phyloP scores from a whole-genome alignment of 1,139 yeast genomes.

The Kodamaea plutei region DNA sequence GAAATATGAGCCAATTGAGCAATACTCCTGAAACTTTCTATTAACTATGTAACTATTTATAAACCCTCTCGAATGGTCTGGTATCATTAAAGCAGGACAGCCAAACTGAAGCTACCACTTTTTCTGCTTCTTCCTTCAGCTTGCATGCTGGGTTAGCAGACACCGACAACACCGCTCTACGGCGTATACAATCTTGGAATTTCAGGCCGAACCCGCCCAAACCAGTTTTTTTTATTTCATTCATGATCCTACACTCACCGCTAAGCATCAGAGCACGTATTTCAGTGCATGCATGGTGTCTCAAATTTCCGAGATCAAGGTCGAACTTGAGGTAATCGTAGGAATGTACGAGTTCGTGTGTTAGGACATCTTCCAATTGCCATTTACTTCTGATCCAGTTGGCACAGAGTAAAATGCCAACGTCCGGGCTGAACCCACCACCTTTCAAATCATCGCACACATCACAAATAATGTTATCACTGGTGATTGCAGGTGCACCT shows the following conservation, averaged over 20 bases:
- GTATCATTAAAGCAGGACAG: slow-evolving; percentile 92
- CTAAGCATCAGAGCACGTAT: slow-evolving; percentile 88
- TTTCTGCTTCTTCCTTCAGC: slow-evolving; percentile 67
- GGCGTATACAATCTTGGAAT: slow-evolving; percentile 83
- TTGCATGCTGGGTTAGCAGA: slow-evolving; percentile 81
- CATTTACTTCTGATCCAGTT: slow-evolving; percentile 74
- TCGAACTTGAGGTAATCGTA: slow-evolving; percentile 87
- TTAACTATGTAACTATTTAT: slow-evolving; percentile 52
- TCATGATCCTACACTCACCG: slow-evolving; percentile 92
- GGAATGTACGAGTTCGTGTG: slow-evolving; percentile 93
- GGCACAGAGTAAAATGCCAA: slow-evolving; percentile 83
- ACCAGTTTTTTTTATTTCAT: slow-evolving; percentile 71
- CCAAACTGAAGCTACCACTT: slow-evolving; percentile 83
- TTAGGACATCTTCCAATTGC: slow-evolving; percentile 84
- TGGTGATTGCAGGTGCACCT: slow-evolving; percentile 13
- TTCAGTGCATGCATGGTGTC: slow-evolving; percentile 96
- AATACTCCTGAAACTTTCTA: too few relatives aligned
- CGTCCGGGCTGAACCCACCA: slow-evolving; percentile 90
- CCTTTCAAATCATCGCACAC: slow-evolving; percentile 83
- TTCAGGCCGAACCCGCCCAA: slow-evolving; percentile 66
- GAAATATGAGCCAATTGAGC: too few relatives aligned
- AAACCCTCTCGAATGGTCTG: slow-evolving; percentile 90
- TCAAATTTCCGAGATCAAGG: slow-evolving; percentile 76
- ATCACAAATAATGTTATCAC: slow-evolving; percentile 65
- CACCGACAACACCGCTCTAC: slow-evolving; percentile 85